phyloP scores from a whole-genome alignment of 805 yeast genomes.

The Priceomyces castillae region DNA sequence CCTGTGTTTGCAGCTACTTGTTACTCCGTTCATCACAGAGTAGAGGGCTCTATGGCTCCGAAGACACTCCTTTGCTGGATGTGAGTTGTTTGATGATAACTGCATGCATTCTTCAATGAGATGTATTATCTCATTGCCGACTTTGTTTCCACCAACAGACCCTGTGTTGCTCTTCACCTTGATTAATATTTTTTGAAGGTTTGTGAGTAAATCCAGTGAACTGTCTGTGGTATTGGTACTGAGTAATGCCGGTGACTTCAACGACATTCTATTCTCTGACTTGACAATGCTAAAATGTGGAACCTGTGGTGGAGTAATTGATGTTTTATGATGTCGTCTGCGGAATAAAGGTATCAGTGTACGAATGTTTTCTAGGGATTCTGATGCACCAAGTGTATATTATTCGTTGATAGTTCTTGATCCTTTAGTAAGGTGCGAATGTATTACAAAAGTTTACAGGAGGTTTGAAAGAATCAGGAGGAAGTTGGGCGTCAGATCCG shows the following conservation, averaged over 20 bases:
- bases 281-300: neutral
- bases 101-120: slow-evolving; percentile 1
- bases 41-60: neutral
- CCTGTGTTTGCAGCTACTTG: neutral
- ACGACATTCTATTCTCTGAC: neutral
- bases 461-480: slow-evolving; percentile 1
- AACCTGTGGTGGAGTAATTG: neutral
- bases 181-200: neutral
- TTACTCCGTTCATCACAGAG: neutral
- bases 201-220: neutral
- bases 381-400: neutral
- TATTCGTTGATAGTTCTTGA: neutral
- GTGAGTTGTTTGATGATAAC: neutral
- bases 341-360: neutral
- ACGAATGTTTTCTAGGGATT: neutral
- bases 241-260: neutral
- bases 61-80: neutral
- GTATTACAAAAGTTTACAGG: neutral
- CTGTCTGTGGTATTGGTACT: neutral
- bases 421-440: neutral
- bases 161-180: neutral
- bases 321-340: neutral
- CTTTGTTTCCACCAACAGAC: neutral
- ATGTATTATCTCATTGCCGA: neutral
- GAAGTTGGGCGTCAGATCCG: neutral